Base-by-base conservation (phyloP, 805 yeast genomes). In the Metschnikowia hibisci region DNA sequence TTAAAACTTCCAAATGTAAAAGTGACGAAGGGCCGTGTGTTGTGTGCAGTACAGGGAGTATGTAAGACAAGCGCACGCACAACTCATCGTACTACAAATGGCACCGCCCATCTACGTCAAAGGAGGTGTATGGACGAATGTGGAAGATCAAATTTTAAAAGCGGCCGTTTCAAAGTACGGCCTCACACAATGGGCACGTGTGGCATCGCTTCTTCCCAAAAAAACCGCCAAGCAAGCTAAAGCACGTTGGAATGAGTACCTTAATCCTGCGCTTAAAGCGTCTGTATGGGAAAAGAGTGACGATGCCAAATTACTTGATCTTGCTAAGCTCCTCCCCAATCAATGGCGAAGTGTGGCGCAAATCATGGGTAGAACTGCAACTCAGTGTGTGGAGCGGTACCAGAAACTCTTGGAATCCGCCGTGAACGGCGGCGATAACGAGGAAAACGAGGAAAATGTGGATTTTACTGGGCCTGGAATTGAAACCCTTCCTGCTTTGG, bases 161-260 rank as follows among this genome's bases (percentile, higher is more conserved):
- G 96, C 96, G 0, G 96, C 96, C 1, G 86, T 93, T 2, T 77
- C 93, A 31, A 93, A 91, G 58, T 91, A 91, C 62, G 99, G 99
- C 0, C 69, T 89, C 14, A 89, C 87, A 53, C 96, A 93, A 56
- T 91, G 99, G 99, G 76, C 93, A 11, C 77, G 96, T 39, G 91
- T 91, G 4, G 85, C 96, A 0, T 88, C 97, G 0, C 71, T 91
- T 34, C 66, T 91, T 28, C 82, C 87, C 5, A 80, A 85, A 59
- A 91, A 91, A 62, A 82, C 89, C 2, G 95, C 97, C 4, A 82
- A 81, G 56, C 98, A 93, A 60, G 91, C 95, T 48, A 87, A 89
- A 56, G 86, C 95, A 2, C 70, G 98, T 51, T 91, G 99, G 99
- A 73, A 71, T 39, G 96, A 91, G 56, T 89, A 84, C 78, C 66